Evolutionary conservation across 106 monocot species (phyloP).

Genomic region (Cymbidium sinense): DNA sequence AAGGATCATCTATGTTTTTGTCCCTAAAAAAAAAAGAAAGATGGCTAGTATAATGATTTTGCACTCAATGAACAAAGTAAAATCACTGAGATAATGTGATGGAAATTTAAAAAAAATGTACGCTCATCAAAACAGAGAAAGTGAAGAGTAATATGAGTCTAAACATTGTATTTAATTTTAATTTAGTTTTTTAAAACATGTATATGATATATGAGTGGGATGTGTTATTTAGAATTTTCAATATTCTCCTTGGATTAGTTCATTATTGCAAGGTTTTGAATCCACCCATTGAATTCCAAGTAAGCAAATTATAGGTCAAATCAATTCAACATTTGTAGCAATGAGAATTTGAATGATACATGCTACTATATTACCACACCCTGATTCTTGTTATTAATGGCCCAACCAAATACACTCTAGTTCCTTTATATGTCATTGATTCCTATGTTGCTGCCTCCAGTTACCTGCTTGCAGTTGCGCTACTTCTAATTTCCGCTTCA

Average conservation of each 20-base stretch:
- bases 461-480: neutral
- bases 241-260: neutral
- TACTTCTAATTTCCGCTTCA: neutral
- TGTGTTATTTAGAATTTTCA: neutral
- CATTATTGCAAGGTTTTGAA: neutral
- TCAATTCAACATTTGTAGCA: neutral
- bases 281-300: neutral
- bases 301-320: neutral
- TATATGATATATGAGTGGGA: neutral
- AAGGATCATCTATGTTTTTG: constrained; percentile 42
- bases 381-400: neutral
- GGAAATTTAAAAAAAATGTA: neutral
- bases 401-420: neutral
- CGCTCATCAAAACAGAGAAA: neutral
- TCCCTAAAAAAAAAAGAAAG: constrained; percentile 38
- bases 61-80: neutral
- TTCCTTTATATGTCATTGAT: neutral
- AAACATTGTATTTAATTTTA: neutral
- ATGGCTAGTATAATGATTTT: neutral
- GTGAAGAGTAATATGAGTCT: neutral
- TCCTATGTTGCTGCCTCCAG: neutral
- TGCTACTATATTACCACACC: neutral
- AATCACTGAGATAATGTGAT: neutral
- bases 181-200: neutral
- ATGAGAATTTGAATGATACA: neutral